These are phyloP conservation scores for Cystoisospora suis DNA, from an alignment of 169 alveolate species.

Conservation along the genomic window DNA sequence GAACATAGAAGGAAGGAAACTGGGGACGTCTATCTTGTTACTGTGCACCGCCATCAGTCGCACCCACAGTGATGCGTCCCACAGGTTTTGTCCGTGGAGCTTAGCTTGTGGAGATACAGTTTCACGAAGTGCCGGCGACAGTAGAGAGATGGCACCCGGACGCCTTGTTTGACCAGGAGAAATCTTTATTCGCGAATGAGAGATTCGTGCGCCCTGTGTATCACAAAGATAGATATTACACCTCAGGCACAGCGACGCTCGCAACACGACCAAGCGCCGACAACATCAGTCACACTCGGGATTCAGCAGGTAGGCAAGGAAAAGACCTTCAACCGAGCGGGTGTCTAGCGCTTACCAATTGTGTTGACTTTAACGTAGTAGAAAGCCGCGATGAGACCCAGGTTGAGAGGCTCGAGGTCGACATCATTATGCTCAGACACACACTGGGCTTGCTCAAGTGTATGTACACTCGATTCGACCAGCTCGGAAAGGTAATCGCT, in stretches of 20 bases:
- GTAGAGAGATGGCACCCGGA: no score
- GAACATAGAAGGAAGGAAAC: background rate
- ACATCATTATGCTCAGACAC: slow-evolving; percentile 89
- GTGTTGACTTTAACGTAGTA: slow-evolving; percentile 71
- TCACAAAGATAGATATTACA: background rate
- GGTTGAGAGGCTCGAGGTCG: slow-evolving; percentile 79
- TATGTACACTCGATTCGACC: slow-evolving; percentile 92
- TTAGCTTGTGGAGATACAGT: no score
- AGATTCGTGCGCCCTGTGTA: no score
- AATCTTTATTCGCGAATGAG: no score
- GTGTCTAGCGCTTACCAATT: slow-evolving; percentile 65
- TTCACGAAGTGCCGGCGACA: no score
- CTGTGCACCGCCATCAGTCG: background rate
- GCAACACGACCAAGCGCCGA: slow-evolving; percentile 39
- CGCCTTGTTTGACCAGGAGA: no score
- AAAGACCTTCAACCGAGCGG: no score
- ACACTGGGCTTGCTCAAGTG: slow-evolving; percentile 93
- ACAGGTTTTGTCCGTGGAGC: no score
- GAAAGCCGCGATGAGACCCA: slow-evolving; percentile 85
- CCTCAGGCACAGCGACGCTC: no score
- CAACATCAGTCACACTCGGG: slow-evolving; percentile 10
- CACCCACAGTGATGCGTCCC: no score
- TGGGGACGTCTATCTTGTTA: background rate
- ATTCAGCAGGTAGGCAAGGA: background rate
- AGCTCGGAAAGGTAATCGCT: slow-evolving; percentile 94